phyloP scores from a whole-genome alignment of 2,329 filamentous ascomycete species.

The Apiospora hydei region DNA sequence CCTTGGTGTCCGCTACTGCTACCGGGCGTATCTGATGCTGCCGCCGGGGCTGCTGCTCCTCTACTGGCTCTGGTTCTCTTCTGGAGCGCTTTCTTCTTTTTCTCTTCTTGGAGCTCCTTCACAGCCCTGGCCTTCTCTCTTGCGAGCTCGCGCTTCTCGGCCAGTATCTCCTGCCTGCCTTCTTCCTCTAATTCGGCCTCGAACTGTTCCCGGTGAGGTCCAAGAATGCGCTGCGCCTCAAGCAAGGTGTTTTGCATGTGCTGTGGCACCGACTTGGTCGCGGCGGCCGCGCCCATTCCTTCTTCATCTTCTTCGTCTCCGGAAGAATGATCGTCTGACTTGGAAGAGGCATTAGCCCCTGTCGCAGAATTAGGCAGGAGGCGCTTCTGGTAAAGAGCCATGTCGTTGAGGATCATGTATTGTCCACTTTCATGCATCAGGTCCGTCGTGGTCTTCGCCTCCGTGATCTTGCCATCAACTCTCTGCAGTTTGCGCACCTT shows the following conservation, averaged over 20 bases:
- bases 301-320: not conserved
- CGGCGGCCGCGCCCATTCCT: not conserved
- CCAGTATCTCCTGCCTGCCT: not conserved
- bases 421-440: not conserved
- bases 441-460: not conserved
- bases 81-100: not conserved
- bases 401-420: slow-evolving; percentile 3
- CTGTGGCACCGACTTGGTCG: not conserved
- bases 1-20: not conserved
- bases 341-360: not conserved
- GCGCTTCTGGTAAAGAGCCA: not conserved
- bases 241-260: not conserved
- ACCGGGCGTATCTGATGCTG: not conserved
- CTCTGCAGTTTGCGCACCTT: not conserved
- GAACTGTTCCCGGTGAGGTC: not conserved
- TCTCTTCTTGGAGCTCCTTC: not conserved
- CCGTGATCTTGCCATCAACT: not conserved
- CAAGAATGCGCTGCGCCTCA: not conserved
- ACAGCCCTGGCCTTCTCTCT: not conserved
- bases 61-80: not conserved
- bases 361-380: too few species aligned
- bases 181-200: not conserved
- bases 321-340: not conserved
- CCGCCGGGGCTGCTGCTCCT: too few species aligned
- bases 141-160: slow-evolving; percentile 1